Conservation (phyloP, 208 protist species). For the Trypanosoma caninum region DNA sequence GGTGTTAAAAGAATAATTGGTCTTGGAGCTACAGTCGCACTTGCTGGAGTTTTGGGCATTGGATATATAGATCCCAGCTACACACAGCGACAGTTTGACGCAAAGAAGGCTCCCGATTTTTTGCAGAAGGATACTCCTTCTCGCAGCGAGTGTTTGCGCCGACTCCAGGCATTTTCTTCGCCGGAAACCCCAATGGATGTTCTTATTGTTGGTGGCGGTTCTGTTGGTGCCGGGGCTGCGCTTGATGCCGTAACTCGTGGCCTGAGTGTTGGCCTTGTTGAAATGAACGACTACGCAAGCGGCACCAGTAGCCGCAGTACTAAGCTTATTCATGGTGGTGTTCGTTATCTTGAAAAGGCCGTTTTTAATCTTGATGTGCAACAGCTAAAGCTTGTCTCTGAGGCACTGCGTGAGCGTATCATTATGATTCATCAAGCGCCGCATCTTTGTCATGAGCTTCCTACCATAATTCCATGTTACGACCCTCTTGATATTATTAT, state of each 20-base stretch:
- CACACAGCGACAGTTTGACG: conserved; percentile 73
- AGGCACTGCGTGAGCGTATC: conserved; percentile 90
- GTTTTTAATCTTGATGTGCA: conserved; percentile 79
- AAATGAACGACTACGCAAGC: conserved; percentile 95
- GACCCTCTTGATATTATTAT: conserved; percentile 72
- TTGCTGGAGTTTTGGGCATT: conserved; percentile 57
- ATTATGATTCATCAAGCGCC: conserved; percentile 94
- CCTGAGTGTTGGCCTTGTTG: conserved; percentile 90
- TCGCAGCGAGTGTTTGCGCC: conserved; percentile 50
- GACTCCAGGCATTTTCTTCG: conserved; percentile 39
- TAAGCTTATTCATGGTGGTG: conserved; percentile 97
- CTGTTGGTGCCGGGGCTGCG: conserved; percentile 91
- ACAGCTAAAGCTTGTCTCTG: conserved; percentile 89
- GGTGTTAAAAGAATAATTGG: too few species aligned
- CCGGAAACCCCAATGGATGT: conserved; percentile 86
- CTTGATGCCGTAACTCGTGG: conserved; percentile 94
- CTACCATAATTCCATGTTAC: conserved; percentile 94
- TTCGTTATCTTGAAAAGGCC: conserved; percentile 95
- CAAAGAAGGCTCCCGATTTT: conserved; percentile 35
- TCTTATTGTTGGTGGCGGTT: conserved; percentile 95
- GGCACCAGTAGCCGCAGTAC: conserved; percentile 94
- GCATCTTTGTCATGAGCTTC: conserved; percentile 88
- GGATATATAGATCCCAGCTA: conserved; percentile 74
- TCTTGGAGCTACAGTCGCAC: conserved; percentile 24
- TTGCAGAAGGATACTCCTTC: conserved; percentile 38